Percentiles rank a stretch among this genome's conserved stretches.
Conservation (phyloP, 768 basidiomycete genomes). For the Rhodotorula toruloides region DNA sequence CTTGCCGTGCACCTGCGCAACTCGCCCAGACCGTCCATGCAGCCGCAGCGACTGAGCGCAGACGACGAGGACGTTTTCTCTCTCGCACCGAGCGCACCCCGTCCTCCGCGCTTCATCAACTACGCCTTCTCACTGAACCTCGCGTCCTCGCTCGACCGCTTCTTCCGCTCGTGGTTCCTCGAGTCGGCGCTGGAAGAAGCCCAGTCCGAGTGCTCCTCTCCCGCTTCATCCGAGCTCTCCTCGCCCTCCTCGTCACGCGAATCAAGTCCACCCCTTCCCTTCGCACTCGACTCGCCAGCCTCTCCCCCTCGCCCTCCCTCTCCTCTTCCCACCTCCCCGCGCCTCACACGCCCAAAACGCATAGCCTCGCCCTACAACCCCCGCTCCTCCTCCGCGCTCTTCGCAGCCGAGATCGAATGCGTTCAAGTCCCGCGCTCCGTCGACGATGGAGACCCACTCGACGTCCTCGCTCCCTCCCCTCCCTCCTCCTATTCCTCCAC, state of each 20-base stretch:
- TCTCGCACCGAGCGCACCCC: not conserved
- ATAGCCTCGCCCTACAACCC: not conserved
- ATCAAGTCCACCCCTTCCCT: not conserved
- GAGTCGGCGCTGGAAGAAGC: not conserved
- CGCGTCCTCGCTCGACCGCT: constrained; percentile 15
- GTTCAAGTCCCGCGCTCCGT: not conserved
- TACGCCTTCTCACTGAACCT: not conserved
- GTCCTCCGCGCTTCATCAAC: not conserved
- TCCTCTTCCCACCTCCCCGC: not conserved
- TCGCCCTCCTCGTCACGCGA: not conserved
- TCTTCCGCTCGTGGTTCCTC: constrained; percentile 7
- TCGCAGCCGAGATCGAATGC: constrained; percentile 16
- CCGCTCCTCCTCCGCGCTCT: constrained; percentile 11
- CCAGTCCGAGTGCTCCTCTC: not conserved
- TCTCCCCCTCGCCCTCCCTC: not conserved
- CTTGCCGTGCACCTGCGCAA: not conserved
- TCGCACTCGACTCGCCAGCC: not conserved
- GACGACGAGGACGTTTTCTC: not conserved
- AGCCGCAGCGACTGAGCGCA: not conserved
- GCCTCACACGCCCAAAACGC: constrained; percentile 1
- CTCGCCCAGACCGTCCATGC: not conserved
- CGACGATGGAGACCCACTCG: not conserved
- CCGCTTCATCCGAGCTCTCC: not conserved
- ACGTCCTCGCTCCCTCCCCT: not conserved
- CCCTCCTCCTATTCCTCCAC: not conserved